phyloP scores from a whole-genome alignment of 2,329 filamentous ascomycete species.

The Westerdykella ornata region DNA sequence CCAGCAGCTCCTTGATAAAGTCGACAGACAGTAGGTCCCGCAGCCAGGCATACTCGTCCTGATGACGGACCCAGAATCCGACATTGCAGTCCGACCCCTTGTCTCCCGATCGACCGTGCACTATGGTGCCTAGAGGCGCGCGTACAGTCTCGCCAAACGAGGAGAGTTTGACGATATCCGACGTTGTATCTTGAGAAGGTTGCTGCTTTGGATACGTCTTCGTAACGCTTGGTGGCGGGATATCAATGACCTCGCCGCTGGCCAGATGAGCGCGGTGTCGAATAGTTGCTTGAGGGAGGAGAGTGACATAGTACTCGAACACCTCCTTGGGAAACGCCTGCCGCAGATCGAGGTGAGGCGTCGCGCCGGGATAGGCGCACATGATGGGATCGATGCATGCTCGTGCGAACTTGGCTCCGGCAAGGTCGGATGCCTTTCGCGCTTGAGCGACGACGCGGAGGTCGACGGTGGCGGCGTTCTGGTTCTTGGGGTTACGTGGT shows the following conservation, averaged over 20 bases:
- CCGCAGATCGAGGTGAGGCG: conserved; percentile 35
- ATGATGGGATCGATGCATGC: conserved; percentile 41
- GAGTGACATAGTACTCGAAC: conserved; percentile 40
- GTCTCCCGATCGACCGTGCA: conserved; percentile 40
- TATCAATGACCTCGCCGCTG: conserved; percentile 24
- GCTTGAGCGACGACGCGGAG: conserved; percentile 46
- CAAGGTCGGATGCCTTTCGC: conserved; percentile 27
- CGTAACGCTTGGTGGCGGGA: conserved; percentile 28
- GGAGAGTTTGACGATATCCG: conserved; percentile 2
- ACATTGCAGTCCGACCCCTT: conserved; percentile 35
- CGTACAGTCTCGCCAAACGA: conserved; percentile 24
- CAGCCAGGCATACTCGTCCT: conserved; percentile 32
- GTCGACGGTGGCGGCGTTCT: conserved; percentile 46
- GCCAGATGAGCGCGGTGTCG: conserved; percentile 23
- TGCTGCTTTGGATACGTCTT: conserved; percentile 31
- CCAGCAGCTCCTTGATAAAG: conserved; percentile 23
- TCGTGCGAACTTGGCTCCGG: conserved; percentile 35
- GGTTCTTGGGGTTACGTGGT: conserved; percentile 38
- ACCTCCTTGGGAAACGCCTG: conserved; percentile 38
- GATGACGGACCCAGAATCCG: conserved; percentile 31
- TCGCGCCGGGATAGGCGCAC: conserved; percentile 41
- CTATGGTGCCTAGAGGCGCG: conserved; percentile 41
- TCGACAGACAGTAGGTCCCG: conserved; percentile 21
- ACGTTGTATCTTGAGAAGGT: conserved; percentile 22
- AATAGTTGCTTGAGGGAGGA: conserved; percentile 23